Evolutionary conservation across 2,329 filamentous ascomycete genomes (phyloP), one percentile per base, ranked within the genome.

Genomic region (Curvularia verruculosa): DNA sequence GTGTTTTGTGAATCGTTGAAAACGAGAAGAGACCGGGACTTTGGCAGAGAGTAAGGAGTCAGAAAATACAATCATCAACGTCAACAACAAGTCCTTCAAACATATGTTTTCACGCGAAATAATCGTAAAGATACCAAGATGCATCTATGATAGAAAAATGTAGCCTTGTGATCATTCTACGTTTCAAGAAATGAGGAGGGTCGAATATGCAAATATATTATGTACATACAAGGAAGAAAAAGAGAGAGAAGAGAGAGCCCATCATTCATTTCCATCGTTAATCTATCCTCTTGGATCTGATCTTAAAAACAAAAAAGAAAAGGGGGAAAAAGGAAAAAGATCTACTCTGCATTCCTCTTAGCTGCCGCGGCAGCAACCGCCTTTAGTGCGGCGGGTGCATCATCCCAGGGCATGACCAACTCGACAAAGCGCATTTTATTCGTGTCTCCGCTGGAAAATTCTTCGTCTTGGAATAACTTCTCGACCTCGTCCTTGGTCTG

Each of bases 351-450:
- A 59, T 93, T 94, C 49, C 82, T 86, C 78, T 79, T 86, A 5
- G 89, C 90, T 44, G 87, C 87, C 5, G 88, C 87, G 74, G 89
- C 83, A 0, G 90, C 89, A 21, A 89, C 91, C 70, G 87, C 77
- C 67, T 88, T 85, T 65, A 96, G 75, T 5, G 86, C 85, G 46
- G 82, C 80, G 0, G 91, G 91, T 12, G 91, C 90, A 77, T 96
- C 91, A 58, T 92, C 84, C 77, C 85, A 89, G 9, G 87, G 87
- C 85, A 96, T 91, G 69, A 91, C 88, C 48, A 96, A 70, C 80
- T 96, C 92, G 40, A 96, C 91, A 71, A 96, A 87, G 75, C 92
- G 82, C 64, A 88, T 65, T 66, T 73, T 70, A n/a, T 71, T 55
- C 28, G 70, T 75, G n/a, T 73, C 67, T n/a, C 64, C 68, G 23